Evolutionary conservation across 2,329 filamentous ascomycete species (phyloP).

Genomic region (Dendryphion nanum): DNA sequence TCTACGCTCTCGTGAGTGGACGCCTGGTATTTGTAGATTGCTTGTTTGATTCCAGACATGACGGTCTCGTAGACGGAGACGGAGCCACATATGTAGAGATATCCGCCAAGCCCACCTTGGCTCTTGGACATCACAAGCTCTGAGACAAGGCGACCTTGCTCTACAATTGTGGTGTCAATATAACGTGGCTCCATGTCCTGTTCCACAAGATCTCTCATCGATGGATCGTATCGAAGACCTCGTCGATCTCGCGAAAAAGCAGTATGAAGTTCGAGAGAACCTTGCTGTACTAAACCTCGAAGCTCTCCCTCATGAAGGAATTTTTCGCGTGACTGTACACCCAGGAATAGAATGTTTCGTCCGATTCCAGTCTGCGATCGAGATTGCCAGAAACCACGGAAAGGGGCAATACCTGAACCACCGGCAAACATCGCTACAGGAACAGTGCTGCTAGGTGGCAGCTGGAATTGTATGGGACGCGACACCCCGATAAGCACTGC

Average conservation of each 20-base stretch:
- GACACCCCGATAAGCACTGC: constrained; percentile 53
- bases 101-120: constrained; percentile 51
- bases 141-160: constrained; percentile 51
- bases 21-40: constrained; percentile 54
- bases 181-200: constrained; percentile 51
- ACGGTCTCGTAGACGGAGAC: constrained; percentile 53
- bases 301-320: constrained; percentile 53
- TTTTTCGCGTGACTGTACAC: constrained; percentile 54
- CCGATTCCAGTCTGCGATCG: constrained; percentile 44
- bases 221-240: constrained; percentile 47
- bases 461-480: constrained; percentile 51
- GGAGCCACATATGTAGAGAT: constrained; percentile 52
- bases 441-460: constrained; percentile 50
- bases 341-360: constrained; percentile 51
- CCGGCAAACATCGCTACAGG: constrained; percentile 56
- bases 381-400: constrained; percentile 55
- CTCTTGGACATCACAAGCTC: constrained; percentile 58
- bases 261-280: constrained; percentile 52
- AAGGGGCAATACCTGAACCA: constrained; percentile 55
- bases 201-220: constrained; percentile 47
- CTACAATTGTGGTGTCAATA: constrained; percentile 52
- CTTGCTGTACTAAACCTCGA: constrained; percentile 46
- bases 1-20: constrained; percentile 54
- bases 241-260: constrained; percentile 52
- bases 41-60: constrained; percentile 54